Base-by-base conservation (phyloP, 331 rosid species). In the Quercus phellos region DNA sequence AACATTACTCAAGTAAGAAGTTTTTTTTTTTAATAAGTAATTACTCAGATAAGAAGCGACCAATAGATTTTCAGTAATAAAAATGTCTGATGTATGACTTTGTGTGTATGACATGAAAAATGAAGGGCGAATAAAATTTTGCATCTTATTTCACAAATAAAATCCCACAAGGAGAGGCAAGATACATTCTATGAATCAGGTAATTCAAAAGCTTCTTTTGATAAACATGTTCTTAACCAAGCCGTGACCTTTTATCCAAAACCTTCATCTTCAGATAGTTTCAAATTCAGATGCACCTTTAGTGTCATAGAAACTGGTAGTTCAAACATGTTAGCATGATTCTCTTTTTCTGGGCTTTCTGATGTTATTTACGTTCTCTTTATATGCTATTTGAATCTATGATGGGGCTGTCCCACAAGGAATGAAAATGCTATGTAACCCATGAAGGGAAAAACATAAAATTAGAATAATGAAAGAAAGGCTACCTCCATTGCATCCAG, bases 401-500 rank as follows among this genome's bases (percentile, higher is more conserved):
- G 67, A 71, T 74, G 78, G 9, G 42, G 76, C 35, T 53, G 55
- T 38, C 56, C 74, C 66, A 69, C 51, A 59, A 80, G 50, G 34
- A 74, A 84, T 35, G 42, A 58, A 76, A 80, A 70, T 42, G 19
- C 55, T 68, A 55, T 7, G 72, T 75, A 42, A 71, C 38, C 64
- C 55, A 53, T 18, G 22, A 51, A 43, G 53, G 43, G 30, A 73
- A 77, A 35, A 82, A 74, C 22, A 14, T 66, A 56, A 77, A 70
- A 60, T 72, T 59, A 68, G 75, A 50, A 69, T 60, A 54, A 12
- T 32, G 70, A 24, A 80, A 81, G 55, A 64, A 68, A n/a, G 66
- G 54, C 90, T 78, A 94, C 99, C 97, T 92, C 91, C 98, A 94
- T 88, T 35, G 89, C 91, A 86, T 91, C 99, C 70, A 94, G 89